A percentile compares a stretch with the other conserved stretches of the same genome.
Conservation (phyloP, 2,329 filamentous ascomycete genomes). For the Microsporum ferrugineum region DNA sequence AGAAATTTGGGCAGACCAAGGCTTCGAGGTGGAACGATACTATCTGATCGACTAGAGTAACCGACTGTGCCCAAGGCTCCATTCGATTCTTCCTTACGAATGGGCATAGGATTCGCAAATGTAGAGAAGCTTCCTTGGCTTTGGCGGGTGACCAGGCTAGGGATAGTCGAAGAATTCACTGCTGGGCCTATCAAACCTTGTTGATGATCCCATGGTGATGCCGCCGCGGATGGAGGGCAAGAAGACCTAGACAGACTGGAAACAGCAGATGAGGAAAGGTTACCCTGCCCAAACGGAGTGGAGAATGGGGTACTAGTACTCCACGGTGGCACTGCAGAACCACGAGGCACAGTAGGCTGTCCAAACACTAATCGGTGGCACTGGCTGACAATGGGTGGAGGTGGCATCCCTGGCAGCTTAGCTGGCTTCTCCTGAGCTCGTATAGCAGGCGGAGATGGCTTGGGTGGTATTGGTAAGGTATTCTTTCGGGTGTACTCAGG, state of each 20-base stretch:
- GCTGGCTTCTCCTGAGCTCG: background rate
- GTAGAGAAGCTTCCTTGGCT: background rate
- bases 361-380: background rate
- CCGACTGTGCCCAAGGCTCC: background rate
- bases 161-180: background rate
- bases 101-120: background rate
- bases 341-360: background rate
- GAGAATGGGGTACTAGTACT: background rate
- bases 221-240: background rate
- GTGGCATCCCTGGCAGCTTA: background rate
- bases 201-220: background rate
- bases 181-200: background rate
- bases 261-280: background rate
- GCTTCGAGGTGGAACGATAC: background rate
- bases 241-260: background rate
- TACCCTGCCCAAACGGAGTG: background rate
- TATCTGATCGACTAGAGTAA: background rate
- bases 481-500: background rate
- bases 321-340: background rate
- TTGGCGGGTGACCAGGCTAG: background rate
- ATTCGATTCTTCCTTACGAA: too few species aligned
- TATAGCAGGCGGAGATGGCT: background rate
- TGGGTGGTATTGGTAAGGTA: background rate
- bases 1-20: constrained; percentile 1
- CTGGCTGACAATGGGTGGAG: background rate